A percentile compares a stretch with the other conserved stretches of the same genome.
phyloP scores from a whole-genome alignment of 2,329 filamentous ascomycete species.

The Phialemoniopsis sp. region DNA sequence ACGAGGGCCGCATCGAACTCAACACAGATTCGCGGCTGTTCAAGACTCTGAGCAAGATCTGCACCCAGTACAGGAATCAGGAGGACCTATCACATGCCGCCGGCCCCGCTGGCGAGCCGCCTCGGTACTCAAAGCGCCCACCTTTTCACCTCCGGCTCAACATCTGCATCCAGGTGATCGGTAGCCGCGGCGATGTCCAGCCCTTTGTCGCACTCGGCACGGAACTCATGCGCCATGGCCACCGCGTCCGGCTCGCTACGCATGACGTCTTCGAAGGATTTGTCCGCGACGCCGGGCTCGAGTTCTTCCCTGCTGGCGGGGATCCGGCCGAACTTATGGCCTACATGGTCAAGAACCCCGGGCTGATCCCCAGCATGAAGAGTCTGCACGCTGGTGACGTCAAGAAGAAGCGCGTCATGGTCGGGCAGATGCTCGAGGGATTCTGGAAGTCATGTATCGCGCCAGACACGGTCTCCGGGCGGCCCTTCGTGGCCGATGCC shows the following conservation, averaged over 20 bases:
- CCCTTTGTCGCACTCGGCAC: conserved; percentile 69
- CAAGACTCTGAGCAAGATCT: too few relatives aligned
- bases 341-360: conserved; percentile 88
- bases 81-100: too few relatives aligned
- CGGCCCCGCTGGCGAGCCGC: too few relatives aligned
- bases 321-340: conserved; percentile 76
- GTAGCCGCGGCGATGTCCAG: conserved; percentile 71
- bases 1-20: too few relatives aligned
- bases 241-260: conserved; percentile 70
- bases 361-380: conserved; percentile 78
- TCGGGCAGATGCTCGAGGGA: conserved; percentile 75
- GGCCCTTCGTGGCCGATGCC: conserved; percentile 63
- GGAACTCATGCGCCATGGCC: conserved; percentile 60
- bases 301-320: conserved; percentile 75
- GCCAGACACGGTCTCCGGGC: conserved; percentile 29
- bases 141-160: too few relatives aligned
- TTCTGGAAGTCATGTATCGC: conserved; percentile 87
- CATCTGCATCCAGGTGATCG: conserved; percentile 71
- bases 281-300: conserved; percentile 65
- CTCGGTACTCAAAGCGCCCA: too few relatives aligned
- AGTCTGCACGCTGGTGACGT: conserved; percentile 74
- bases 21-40: too few relatives aligned
- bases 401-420: conserved; percentile 67
- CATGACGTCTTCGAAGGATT: conserved; percentile 66
- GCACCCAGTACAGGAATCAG: too few relatives aligned